Evolutionary conservation across 192 early-diverging fungal genomes (phyloP).

Genomic region (Physocladia obscura): DNA sequence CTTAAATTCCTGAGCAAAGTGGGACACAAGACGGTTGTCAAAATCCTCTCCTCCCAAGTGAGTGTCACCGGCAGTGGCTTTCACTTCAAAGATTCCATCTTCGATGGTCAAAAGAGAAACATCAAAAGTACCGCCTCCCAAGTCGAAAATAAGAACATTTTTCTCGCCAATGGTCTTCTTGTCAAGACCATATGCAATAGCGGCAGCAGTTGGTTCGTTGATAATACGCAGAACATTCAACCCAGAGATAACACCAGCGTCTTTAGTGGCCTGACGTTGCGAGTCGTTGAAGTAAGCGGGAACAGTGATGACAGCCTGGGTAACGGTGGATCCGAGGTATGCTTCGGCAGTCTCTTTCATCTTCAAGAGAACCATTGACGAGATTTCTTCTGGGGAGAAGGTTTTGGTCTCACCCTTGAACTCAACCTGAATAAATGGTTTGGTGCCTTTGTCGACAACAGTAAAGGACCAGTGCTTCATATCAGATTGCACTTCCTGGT

Average conservation of each 20-base stretch:
- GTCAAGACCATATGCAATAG: slow-evolving; percentile 98
- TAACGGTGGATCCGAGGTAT: slow-evolving; percentile 82
- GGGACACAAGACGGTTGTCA: slow-evolving; percentile 96
- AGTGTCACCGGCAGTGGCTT: slow-evolving; percentile 98
- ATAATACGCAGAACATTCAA: slow-evolving; percentile 99
- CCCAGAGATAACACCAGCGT: slow-evolving; percentile 94
- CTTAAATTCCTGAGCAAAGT: slow-evolving; percentile 96
- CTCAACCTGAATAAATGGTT: slow-evolving; percentile 87
- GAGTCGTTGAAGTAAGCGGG: slow-evolving; percentile 99
- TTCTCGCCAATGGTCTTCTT: slow-evolving; percentile 81
- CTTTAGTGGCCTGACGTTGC: slow-evolving; percentile 99
- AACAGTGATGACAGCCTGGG: slow-evolving; percentile 95
- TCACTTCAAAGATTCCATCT: slow-evolving; percentile 97
- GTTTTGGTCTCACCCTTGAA: slow-evolving; percentile 96
- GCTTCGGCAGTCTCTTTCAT: slow-evolving; percentile 94
- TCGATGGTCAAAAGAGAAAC: slow-evolving; percentile 96
- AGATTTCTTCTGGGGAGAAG: slow-evolving; percentile 96
- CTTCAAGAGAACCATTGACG: slow-evolving; percentile 96
- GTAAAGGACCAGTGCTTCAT: slow-evolving; percentile 99
- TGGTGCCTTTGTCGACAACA: slow-evolving; percentile 81
- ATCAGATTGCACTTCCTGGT: slow-evolving; percentile 93
- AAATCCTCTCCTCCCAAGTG: slow-evolving; percentile 99
- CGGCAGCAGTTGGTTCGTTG: slow-evolving; percentile 99
- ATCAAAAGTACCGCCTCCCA: slow-evolving; percentile 97
- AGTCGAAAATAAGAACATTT: slow-evolving; percentile 96